These are phyloP conservation scores for Daldinia eschscholtzii DNA, from an alignment of 2,329 filamentous ascomycete genomes.

Conservation along the genomic window DNA sequence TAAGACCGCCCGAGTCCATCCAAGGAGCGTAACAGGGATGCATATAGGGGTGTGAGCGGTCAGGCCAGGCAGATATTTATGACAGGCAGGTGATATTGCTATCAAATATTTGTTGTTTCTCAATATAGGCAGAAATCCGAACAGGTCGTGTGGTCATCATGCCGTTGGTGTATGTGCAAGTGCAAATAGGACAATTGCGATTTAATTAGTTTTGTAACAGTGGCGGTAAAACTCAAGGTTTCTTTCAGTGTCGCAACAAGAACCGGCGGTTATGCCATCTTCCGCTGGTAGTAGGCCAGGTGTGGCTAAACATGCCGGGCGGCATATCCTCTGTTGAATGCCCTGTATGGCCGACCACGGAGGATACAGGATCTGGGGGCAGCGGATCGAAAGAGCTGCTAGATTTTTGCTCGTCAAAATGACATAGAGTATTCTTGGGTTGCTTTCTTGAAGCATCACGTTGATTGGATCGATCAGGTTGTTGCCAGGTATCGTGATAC, in stretches of 20 bases:
- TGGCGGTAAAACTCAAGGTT: neutral
- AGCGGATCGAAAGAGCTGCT: conserved; percentile 28
- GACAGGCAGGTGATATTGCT: neutral
- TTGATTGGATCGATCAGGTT: conserved; percentile 3
- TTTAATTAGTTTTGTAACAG: neutral
- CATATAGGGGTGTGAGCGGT: neutral
- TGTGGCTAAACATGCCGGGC: neutral
- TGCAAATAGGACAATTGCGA: neutral
- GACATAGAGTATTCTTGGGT: conserved; percentile 13
- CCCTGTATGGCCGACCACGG: conserved; percentile 50
- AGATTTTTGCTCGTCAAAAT: conserved; percentile 11
- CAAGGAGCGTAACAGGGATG: neutral
- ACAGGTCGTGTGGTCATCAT: neutral
- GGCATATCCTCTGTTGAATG: conserved; percentile 47
- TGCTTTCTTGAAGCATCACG: conserved; percentile 15
- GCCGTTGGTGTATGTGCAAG: neutral
- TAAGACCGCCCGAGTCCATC: neutral
- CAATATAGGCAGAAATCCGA: neutral
- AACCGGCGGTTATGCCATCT: conserved; percentile 13
- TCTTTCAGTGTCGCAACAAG: neutral
- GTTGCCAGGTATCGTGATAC: conserved; percentile 1
- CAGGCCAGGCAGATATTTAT: neutral
- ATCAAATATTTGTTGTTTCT: neutral
- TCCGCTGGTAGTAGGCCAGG: conserved; percentile 1
- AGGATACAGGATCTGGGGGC: conserved; percentile 41